These are phyloP conservation scores for Pseudoscleropodium purum DNA, from an alignment of 225 moss, liverwort and hornwort species.

Conservation along the genomic window DNA sequence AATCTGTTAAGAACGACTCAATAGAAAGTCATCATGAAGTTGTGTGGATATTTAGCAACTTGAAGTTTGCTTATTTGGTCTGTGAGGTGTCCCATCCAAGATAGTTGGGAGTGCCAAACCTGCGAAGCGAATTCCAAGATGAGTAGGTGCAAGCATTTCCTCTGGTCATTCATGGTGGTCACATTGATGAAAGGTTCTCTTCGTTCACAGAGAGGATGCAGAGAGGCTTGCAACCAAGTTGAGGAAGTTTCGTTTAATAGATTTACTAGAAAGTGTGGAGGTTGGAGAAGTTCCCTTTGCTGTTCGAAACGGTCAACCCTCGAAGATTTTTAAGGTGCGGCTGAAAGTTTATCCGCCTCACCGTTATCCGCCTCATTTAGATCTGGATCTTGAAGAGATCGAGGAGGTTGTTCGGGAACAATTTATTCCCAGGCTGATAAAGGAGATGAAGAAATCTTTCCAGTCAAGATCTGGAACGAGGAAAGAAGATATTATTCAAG, in stretches of 20 bases:
- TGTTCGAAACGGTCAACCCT: slow-evolving; percentile 40
- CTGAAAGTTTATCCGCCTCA: slow-evolving; percentile 59
- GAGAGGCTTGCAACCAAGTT: slow-evolving; percentile 72
- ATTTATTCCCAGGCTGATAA: slow-evolving; percentile 58
- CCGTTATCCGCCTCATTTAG: slow-evolving; percentile 62
- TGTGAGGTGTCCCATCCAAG: not conserved
- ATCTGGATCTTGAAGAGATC: slow-evolving; percentile 41
- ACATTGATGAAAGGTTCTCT: not conserved
- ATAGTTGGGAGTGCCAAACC: not conserved
- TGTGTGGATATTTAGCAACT: not conserved
- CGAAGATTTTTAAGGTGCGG: slow-evolving; percentile 70
- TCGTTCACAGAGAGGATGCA: slow-evolving; percentile 68
- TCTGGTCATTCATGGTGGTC: not conserved
- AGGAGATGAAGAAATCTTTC: slow-evolving; percentile 63
- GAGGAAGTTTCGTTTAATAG: slow-evolving; percentile 71
- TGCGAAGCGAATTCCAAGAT: not conserved
- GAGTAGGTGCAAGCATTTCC: not conserved
- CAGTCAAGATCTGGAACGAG: slow-evolving; percentile 47
- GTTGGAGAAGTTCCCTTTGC: slow-evolving; percentile 77
- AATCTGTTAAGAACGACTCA: not conserved
- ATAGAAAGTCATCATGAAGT: not conserved
- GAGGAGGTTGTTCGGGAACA: slow-evolving; percentile 42
- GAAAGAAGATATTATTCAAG: slow-evolving; percentile 57
- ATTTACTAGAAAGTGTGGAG: slow-evolving; percentile 77
- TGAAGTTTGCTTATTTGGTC: not conserved